Base-by-base conservation (phyloP, 2,329 filamentous ascomycete species). In the Paecilomyces variotii region DNA sequence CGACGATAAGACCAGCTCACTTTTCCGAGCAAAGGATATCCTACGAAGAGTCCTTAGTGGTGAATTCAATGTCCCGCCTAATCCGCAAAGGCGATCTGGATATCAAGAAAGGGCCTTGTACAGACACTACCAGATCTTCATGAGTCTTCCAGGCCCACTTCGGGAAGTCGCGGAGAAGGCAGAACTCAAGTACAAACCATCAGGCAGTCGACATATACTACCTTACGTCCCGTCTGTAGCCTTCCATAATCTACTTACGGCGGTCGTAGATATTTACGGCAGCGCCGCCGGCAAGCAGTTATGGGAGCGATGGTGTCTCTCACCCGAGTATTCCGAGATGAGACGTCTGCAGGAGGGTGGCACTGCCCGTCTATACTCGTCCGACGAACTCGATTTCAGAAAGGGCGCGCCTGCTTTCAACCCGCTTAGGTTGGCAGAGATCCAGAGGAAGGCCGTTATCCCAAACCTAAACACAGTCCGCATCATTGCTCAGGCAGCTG, bases 231-330 rank as follows among this genome's bases (percentile, higher is more conserved):
- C 74, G 11, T 64, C 74, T 0, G 65, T 68, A 2, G 69, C 79
- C 4, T 84, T 85, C 74, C 80, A 84, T 60, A 64, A 67, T 19
- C 61, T 85, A 5, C 78, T 88, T 5, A 73, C 78, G 51, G 82
- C 80, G n/a, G 73, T 85, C 7, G 78, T 82, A 2, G 76, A 79
- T 28, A 72, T 73, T 0, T 76, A 79, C 53, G 81, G 80, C 57
- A 80, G 77, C 58, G 57, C 62, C 9, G 73, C 73, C 34, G 85
- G 81, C 59, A 78, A 73, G 58, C 70, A 65, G 3, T 63, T 85
- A 34, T 80, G 82, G 58, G 67, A 78, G 9, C 70, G 68, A 35
- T 85, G 82, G 77, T 80, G 78, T 56, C 62, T 73, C 34, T 66
- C 70, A 50, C 65, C 65, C 24, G 57, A 56, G 4, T 64, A 66